phyloP scores from a whole-genome alignment of 2,329 filamentous ascomycete species.

The Fusarium tuaranense region DNA sequence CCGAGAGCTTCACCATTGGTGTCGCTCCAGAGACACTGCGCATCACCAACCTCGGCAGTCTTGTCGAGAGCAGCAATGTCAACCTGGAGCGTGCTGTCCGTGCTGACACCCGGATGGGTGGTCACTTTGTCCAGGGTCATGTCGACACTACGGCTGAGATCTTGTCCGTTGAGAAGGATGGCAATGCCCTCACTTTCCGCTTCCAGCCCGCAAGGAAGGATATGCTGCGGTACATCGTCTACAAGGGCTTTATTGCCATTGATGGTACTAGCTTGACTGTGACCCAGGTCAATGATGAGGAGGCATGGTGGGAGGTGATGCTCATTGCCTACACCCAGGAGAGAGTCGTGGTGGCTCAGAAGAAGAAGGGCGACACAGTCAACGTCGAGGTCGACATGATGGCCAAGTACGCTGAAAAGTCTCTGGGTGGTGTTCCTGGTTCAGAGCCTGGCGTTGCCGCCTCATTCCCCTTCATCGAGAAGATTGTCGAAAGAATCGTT shows the following conservation, averaged over 20 bases:
- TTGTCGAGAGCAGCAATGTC: constrained; percentile 75
- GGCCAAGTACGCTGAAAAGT: constrained; percentile 91
- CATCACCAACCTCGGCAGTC: constrained; percentile 89
- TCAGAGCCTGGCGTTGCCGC: constrained; percentile 61
- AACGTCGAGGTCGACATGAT: constrained; percentile 95
- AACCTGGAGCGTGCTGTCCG: constrained; percentile 96
- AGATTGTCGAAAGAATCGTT: constrained; percentile 80
- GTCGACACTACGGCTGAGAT: constrained; percentile 91
- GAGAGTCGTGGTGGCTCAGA: constrained; percentile 84
- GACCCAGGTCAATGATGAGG: constrained; percentile 83
- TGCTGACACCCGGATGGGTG: constrained; percentile 94
- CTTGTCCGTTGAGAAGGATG: constrained; percentile 78
- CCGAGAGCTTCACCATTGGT: constrained; percentile 83
- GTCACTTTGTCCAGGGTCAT: constrained; percentile 98
- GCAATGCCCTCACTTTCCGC: constrained; percentile 90
- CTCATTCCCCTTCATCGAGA: constrained; percentile 71
- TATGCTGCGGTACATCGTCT: constrained; percentile 88
- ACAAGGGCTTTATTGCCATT: constrained; percentile 95
- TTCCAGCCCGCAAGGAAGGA: constrained; percentile 77
- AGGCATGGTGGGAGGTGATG: constrained; percentile 96
- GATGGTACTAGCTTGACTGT: constrained; percentile 96
- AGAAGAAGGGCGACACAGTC: constrained; percentile 82
- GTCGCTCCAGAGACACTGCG: constrained; percentile 96
- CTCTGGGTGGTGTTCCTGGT: constrained; percentile 77
- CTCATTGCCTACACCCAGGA: constrained; percentile 97